Evolutionary conservation across 1,139 yeast species (phyloP), one percentile per base, ranked within the genome.

Genomic region (Kazachstania sp.): DNA sequence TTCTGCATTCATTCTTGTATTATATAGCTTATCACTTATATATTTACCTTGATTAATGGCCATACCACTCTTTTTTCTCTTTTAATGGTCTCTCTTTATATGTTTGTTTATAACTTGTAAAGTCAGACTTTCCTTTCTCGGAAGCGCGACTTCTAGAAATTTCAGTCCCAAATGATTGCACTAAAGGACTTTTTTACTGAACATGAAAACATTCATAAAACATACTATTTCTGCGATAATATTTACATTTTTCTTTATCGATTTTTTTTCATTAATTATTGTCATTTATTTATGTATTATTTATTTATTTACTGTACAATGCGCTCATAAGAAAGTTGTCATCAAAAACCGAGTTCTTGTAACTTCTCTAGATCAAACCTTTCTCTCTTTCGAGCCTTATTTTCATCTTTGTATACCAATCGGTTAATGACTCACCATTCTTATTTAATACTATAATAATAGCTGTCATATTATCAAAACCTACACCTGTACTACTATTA

Each of bases 401-500:
- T 56, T 73, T 78, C 74, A 81, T 78, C 50, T 64, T 62, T 6
- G 66, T 65, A 56, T 79, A 75, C 92, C 92, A 83, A 35, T 72
- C 73, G 20, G 76, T 75, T 38, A 81, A 60, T 11, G 70, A 61
- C 44, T 66, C 68, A 4, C 65, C 67, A 11, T 67, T 67, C 38
- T 61, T 63, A 57, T 81, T 86, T 37, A 82, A 57, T 1, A 85
- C 85, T 15, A 83, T 72, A 4, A 83, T 75, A 8, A 82, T 73
- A 29, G 82, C 68, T 1, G 90, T 83, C 92, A 83, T 83, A 59
- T 84, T 84, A 61, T 84, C 94, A 58, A 82, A 83, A 1, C 94
- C 94, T 32, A 83, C 76, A 2, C 92, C 92, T 0, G 92, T 84
- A 40, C 77, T 72, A 43, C 81, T 80, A 52, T 81, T 78, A 2